Base-by-base conservation (phyloP, 2,329 filamentous ascomycete species). In the Fusarium sterilihyphosum region DNA sequence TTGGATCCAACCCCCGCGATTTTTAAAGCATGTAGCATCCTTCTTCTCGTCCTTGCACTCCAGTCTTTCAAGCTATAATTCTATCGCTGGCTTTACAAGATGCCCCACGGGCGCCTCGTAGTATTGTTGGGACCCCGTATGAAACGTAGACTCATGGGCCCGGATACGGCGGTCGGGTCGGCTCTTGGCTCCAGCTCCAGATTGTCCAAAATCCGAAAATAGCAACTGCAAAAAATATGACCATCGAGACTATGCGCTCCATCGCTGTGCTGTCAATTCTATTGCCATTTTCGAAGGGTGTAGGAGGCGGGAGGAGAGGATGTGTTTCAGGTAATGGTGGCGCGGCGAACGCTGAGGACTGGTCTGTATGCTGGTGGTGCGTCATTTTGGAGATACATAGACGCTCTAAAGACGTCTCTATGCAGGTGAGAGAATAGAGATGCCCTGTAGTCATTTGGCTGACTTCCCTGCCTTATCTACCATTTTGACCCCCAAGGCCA, bases 71-170 rank as follows among this genome's bases (percentile, higher is more conserved):
- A 16, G 8, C 33, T 35, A 35, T 35, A 1, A 8, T 20, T 33
- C 3, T 4, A 13, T n/a, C 8, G 4, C 10, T 50, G 16, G 5
- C 7, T 12, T 31, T 50, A 3, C 29, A 50, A 8, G 10, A 9
- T n/a, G 10, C 11, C 16, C 29, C 3, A 13, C 0, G 8, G 8
- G 8, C 4, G 11, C 7, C 3, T 33, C 5, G 2, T 31, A n/a
- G 7, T 20, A 50, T 3, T 50, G 10, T n/a, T 50, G 8, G 3
- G 11, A 33, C 9, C 3, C 3, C 2, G 5, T 31, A 18, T 31
- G 10, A 3, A 18, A 31, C 10, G 22, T 2, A 17, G 16, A 13
- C 16, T 50, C 16, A 33, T 33, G 5, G 7, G 22, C 10, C 20
- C 10, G 26, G 26, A 2, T 49, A 31, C 6, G 14, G 13, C 9